These are phyloP conservation scores for Acanthamoeba sp. DNA, from an alignment of 208 protist species.

Conservation along the genomic window DNA sequence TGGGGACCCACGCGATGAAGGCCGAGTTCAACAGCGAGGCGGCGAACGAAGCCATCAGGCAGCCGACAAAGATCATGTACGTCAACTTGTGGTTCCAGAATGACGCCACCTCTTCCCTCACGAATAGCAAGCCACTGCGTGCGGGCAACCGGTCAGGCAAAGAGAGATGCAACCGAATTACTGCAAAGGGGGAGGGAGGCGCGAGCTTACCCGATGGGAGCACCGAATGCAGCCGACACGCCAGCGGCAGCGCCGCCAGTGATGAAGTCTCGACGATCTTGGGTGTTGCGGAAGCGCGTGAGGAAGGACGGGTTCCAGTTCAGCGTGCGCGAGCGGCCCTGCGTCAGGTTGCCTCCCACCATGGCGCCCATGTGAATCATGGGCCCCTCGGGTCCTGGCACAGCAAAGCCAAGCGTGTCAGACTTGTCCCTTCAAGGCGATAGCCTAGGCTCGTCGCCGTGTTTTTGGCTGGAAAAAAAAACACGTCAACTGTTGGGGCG, in stretches of 20 bases:
- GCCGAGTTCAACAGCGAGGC: slow-evolving; percentile 87
- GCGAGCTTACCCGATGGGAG: slow-evolving; percentile 92
- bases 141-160: neutral
- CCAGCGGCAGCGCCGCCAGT: slow-evolving; percentile 93
- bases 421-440: neutral
- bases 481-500: too few relatives aligned
- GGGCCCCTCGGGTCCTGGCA: slow-evolving; percentile 93
- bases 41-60: slow-evolving; percentile 92
- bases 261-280: slow-evolving; percentile 60
- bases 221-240: slow-evolving; percentile 96
- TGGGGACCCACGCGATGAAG: slow-evolving; percentile 27
- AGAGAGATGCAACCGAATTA: neutral
- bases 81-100: slow-evolving; percentile 95
- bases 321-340: slow-evolving; percentile 93
- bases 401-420: too few relatives aligned
- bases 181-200: neutral
- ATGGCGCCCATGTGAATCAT: slow-evolving; percentile 97
- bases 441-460: neutral
- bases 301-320: slow-evolving; percentile 83
- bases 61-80: slow-evolving; percentile 95
- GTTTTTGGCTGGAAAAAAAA: neutral
- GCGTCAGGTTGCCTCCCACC: slow-evolving; percentile 93
- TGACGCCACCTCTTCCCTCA: slow-evolving; percentile 95
- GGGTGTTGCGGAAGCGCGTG: slow-evolving; percentile 73
- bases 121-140: slow-evolving; percentile 94